These are phyloP conservation scores for Hyphodiscus hymeniophilus DNA, from an alignment of 495 filamentous ascomycete genomes.

Conservation along the genomic window DNA sequence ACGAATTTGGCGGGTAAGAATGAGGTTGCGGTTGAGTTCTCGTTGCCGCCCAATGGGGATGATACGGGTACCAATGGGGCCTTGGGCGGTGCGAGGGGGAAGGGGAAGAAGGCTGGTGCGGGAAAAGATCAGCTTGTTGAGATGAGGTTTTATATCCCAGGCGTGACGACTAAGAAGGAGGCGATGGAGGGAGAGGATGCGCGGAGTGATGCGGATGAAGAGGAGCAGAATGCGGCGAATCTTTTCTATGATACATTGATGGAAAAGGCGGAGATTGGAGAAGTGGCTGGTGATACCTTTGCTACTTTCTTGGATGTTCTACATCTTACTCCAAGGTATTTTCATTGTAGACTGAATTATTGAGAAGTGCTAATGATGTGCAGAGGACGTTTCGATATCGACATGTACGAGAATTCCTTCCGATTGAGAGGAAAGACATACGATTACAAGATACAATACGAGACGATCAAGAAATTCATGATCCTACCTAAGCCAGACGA, in stretches of 20 bases:
- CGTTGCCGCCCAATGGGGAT: constrained; percentile 54
- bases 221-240: constrained; percentile 89
- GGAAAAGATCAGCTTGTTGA: constrained; percentile 90
- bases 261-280: constrained; percentile 98
- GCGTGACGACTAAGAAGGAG: constrained; percentile 78
- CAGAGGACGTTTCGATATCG: constrained; percentile 98
- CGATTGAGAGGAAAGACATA: constrained; percentile 97
- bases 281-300: constrained; percentile 94
- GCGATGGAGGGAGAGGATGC: constrained; percentile 63
- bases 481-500: constrained; percentile 96
- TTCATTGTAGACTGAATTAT: background rate
- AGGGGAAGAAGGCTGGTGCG: constrained; percentile 81
- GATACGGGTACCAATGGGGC: constrained; percentile 65
- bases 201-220: constrained; percentile 58
- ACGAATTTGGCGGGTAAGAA: constrained; percentile 97
- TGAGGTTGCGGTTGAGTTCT: constrained; percentile 93
- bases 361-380: constrained; percentile 29
- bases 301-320: constrained; percentile 96
- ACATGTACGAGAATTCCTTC: constrained; percentile 99
- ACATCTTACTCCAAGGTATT: constrained; percentile 89
- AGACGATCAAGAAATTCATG: constrained; percentile 97
- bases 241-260: constrained; percentile 96
- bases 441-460: constrained; percentile 99
- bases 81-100: constrained; percentile 67
- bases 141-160: constrained; percentile 98